Percentiles rank a stretch among this genome's conserved stretches.
Evolutionary conservation across 2,329 filamentous ascomycete genomes (phyloP).

Genomic region (Samsoniella hepiali): DNA sequence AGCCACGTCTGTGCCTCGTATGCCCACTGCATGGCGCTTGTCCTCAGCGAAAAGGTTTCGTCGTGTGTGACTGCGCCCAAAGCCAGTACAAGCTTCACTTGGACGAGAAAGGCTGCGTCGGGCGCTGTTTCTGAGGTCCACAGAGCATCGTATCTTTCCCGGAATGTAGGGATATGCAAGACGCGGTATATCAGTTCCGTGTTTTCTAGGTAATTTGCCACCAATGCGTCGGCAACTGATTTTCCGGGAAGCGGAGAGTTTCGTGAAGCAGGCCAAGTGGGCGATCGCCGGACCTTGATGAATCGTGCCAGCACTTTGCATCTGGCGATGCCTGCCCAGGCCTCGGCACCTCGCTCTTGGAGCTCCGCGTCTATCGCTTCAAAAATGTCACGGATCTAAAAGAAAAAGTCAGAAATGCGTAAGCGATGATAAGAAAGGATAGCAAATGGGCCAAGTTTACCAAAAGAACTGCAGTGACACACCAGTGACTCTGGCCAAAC

Average conservation of each 20-base stretch:
- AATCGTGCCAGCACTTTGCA: slow-evolving; percentile 51
- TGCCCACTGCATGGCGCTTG: slow-evolving; percentile 52
- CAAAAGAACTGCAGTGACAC: slow-evolving; percentile 42
- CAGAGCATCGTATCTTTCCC: slow-evolving; percentile 45
- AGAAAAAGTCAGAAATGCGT: slow-evolving; percentile 17
- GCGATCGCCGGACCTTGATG: slow-evolving; percentile 49
- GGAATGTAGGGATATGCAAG: slow-evolving; percentile 50
- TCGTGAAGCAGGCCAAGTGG: slow-evolving; percentile 44
- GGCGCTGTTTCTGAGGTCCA: slow-evolving; percentile 38
- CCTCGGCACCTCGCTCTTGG: slow-evolving; percentile 36
- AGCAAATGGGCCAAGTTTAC: slow-evolving; percentile 33
- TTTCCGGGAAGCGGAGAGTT: slow-evolving; percentile 45
- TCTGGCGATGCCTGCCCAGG: slow-evolving; percentile 38
- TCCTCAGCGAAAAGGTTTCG: slow-evolving; percentile 46
- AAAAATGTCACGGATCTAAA: slow-evolving; percentile 43
- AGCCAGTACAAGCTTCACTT: slow-evolving; percentile 56
- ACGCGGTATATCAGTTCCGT: slow-evolving; percentile 48
- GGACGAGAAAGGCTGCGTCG: slow-evolving; percentile 48
- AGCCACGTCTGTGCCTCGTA: slow-evolving; percentile 56
- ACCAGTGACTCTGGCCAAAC: slow-evolving; percentile 57
- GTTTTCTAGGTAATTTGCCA: slow-evolving; percentile 48
- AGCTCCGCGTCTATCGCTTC: slow-evolving; percentile 41
- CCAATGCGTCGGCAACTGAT: slow-evolving; percentile 43
- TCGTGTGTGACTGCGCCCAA: slow-evolving; percentile 53
- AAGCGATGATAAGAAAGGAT: too few species aligned